phyloP scores from a whole-genome alignment of 257 asterid genomes.

The Mentha longifolia region DNA sequence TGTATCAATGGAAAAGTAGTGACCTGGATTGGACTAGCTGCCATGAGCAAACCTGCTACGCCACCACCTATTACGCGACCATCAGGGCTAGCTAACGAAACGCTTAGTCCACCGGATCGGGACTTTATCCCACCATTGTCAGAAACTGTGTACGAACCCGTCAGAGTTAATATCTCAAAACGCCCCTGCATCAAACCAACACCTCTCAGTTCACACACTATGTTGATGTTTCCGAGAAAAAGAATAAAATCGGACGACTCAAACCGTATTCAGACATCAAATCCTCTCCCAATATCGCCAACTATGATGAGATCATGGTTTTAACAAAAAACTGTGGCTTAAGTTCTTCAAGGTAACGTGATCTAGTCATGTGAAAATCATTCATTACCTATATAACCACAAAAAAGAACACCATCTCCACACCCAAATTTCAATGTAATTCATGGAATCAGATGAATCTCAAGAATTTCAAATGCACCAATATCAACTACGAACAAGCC shows the following conservation, averaged over 20 bases:
- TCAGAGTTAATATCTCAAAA: conserved; percentile 78
- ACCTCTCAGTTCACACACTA: conserved; percentile 1
- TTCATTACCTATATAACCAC: neutral
- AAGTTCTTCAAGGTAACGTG: neutral
- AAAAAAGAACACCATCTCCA: neutral
- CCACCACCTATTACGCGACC: conserved; percentile 98
- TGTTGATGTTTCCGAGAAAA: neutral
- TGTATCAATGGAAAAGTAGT: neutral
- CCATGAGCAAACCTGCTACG: conserved; percentile 79
- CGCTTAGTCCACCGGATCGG: conserved; percentile 84
- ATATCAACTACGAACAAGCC: neutral
- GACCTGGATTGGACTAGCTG: conserved; percentile 94
- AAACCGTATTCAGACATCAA: neutral
- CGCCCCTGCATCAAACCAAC: conserved; percentile 72
- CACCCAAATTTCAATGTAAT: neutral
- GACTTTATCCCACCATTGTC: conserved; percentile 71
- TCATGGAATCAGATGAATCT: neutral
- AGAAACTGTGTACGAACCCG: conserved; percentile 75
- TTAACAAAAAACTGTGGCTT: neutral
- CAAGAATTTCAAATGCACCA: neutral
- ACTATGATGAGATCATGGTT: neutral
- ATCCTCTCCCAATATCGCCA: neutral
- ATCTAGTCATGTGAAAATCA: neutral
- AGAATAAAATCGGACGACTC: neutral
- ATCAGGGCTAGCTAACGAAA: conserved; percentile 85